Conservation (phyloP, 495 filamentous ascomycete species). For the Podospora appendiculata region DNA sequence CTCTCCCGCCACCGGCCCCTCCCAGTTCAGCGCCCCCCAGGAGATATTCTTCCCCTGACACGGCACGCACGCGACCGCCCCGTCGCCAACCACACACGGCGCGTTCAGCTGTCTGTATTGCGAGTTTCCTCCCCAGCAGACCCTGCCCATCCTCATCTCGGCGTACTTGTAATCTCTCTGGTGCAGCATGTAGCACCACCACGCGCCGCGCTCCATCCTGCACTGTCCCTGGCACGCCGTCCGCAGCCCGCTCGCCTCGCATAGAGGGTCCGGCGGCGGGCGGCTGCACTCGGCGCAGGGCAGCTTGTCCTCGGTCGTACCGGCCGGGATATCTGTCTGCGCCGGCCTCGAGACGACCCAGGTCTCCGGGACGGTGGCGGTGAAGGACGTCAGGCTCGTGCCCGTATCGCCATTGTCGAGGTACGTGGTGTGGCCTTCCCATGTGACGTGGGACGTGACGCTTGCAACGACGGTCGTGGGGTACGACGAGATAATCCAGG, state of each 20-base stretch:
- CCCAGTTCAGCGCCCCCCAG: conserved; percentile 6
- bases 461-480: conserved; percentile 4
- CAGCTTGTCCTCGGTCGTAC: background rate
- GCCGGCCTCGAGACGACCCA: conserved; percentile 2
- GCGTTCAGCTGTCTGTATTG: conserved; percentile 9
- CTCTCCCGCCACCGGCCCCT: background rate
- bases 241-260: conserved; percentile 1
- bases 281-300: background rate
- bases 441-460: conserved; percentile 3
- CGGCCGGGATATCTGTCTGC: background rate
- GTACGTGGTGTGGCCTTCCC: background rate
- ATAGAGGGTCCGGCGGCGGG: background rate
- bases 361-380: background rate
- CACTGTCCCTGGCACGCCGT: conserved; percentile 12
- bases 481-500: background rate
- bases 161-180: conserved; percentile 4
- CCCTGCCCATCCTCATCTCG: conserved; percentile 7
- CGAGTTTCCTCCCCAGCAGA: conserved; percentile 7
- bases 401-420: background rate
- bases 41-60: conserved; percentile 2
- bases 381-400: background rate
- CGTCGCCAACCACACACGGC: conserved; percentile 10
- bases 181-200: conserved; percentile 12
- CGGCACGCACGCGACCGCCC: conserved; percentile 1
- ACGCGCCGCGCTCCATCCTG: background rate